Percentiles rank a stretch among this genome's conserved stretches.
These are phyloP conservation scores for Litsea cubeba DNA, from an alignment of 164 flowering plant species.

Conservation along the genomic window DNA sequence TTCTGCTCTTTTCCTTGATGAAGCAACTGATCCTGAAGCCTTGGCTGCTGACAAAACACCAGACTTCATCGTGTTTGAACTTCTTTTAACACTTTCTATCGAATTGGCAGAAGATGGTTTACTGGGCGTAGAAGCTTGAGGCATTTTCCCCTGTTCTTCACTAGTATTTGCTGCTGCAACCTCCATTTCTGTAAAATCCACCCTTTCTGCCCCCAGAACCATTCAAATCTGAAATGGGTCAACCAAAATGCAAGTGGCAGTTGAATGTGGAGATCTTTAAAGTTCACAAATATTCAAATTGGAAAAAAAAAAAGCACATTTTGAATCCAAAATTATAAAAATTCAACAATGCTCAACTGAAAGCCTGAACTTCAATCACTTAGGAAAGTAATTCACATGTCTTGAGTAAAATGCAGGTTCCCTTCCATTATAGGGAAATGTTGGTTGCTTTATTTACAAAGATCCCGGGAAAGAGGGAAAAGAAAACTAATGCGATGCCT, in stretches of 20 bases:
- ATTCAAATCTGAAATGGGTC: constrained; percentile 2
- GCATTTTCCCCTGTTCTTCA: constrained; percentile 16
- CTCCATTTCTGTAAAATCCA: constrained; percentile 17
- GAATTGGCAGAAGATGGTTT: constrained; percentile 13
- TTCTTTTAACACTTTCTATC: constrained; percentile 21
- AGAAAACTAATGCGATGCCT: background rate
- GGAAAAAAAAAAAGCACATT: background rate
- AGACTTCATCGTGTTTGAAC: constrained; percentile 13
- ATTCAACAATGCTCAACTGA: background rate
- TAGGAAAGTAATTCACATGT: background rate
- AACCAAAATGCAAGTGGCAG: background rate
- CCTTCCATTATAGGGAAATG: background rate
- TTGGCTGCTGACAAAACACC: constrained; percentile 11
- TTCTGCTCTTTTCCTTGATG: constrained; percentile 17
- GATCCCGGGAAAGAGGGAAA: too few species aligned
- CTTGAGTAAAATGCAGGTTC: background rate
- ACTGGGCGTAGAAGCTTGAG: constrained; percentile 1
- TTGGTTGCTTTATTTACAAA: too few species aligned
- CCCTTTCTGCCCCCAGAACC: background rate
- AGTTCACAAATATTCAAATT: background rate
- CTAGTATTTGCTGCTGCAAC: constrained; percentile 3
- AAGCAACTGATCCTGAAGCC: constrained; percentile 11
- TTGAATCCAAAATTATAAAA: too few species aligned
- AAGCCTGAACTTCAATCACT: background rate
- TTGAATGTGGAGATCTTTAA: background rate